Conservation (phyloP, 306 rosid genomes). For the Prunus mume region DNA sequence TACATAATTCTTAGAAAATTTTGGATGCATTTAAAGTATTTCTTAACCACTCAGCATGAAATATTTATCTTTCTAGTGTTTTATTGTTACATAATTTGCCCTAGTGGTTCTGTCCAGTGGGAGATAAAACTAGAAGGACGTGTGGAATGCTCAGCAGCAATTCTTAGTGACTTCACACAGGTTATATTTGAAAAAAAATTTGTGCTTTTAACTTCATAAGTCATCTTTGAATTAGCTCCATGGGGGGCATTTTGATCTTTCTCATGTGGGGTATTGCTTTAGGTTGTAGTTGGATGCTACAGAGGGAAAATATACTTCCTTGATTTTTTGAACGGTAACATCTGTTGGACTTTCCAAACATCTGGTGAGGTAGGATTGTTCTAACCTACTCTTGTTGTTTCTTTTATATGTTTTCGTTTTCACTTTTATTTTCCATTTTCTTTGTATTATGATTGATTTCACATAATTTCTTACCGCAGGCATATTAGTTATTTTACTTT, state of each 20-base stretch:
- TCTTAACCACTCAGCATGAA: neutral
- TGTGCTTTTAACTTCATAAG: slow-evolving; percentile 8
- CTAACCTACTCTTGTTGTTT: neutral
- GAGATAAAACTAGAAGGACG: slow-evolving; percentile 78
- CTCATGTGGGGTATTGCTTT: slow-evolving; percentile 18
- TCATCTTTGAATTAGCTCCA: slow-evolving; percentile 8
- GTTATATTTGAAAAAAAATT: slow-evolving; percentile 34
- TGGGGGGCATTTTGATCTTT: slow-evolving; percentile 23
- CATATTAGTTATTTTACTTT: neutral
- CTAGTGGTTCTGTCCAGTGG: slow-evolving; percentile 92
- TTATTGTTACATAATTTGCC: slow-evolving; percentile 41
- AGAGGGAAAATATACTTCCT: slow-evolving; percentile 81
- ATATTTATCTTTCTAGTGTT: neutral
- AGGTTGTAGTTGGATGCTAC: slow-evolving; percentile 97
- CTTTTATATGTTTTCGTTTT: neutral
- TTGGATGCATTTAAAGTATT: neutral
- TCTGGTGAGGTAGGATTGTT: slow-evolving; percentile 70
- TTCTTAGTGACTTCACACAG: slow-evolving; percentile 79
- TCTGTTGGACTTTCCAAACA: slow-evolving; percentile 80
- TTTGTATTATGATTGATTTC: neutral
- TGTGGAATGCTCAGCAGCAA: slow-evolving; percentile 82
- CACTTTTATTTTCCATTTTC: neutral
- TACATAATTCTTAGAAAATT: neutral
- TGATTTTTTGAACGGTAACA: slow-evolving; percentile 60
- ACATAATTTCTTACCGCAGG: neutral